These are phyloP conservation scores for Trichoderma atrobrunneum DNA, from an alignment of 2,329 filamentous ascomycete species.

Conservation along the genomic window DNA sequence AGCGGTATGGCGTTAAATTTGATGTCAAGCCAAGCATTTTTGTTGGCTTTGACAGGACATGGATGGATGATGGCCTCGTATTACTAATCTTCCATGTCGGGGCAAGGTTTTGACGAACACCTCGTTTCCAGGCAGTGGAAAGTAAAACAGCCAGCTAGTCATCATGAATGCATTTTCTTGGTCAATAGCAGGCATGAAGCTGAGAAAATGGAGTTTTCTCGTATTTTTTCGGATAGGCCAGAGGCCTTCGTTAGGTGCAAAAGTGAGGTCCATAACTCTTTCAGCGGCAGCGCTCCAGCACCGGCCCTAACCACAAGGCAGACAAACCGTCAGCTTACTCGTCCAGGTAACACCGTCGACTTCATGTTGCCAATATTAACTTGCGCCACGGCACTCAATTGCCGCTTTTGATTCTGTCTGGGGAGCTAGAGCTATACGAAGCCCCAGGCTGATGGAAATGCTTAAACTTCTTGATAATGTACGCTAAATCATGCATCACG, in stretches of 20 bases:
- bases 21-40: neutral
- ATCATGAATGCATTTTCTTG: neutral
- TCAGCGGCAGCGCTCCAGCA: neutral
- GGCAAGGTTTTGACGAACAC: neutral
- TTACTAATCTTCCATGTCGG: neutral
- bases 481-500: neutral
- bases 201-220: neutral
- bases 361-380: neutral
- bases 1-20: slow-evolving; percentile 1
- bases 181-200: neutral
- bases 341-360: neutral
- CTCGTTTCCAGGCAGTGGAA: neutral
- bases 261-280: neutral
- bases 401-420: neutral
- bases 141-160: neutral
- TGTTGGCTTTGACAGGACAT: neutral
- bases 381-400: neutral
- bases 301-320: neutral
- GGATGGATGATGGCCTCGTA: neutral
- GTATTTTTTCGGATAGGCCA: neutral
- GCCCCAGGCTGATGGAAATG: neutral
- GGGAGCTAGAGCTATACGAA: neutral
- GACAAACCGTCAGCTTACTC: neutral
- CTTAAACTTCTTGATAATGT: neutral
- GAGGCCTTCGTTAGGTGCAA: neutral